phyloP scores from a whole-genome alignment of 2,329 filamentous ascomycete species.

The Cercospora zeina region DNA sequence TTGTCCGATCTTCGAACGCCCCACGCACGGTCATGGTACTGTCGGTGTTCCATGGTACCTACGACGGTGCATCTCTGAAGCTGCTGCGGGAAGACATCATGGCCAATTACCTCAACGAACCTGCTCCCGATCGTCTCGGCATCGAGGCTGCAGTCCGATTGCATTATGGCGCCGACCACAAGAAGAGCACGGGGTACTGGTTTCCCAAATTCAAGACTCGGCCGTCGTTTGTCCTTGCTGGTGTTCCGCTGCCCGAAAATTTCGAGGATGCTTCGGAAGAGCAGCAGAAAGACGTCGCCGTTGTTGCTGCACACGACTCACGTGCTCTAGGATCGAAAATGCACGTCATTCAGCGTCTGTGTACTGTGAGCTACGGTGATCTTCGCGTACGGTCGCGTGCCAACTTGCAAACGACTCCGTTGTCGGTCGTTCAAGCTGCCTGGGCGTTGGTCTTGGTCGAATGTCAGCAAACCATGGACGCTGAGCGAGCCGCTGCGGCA shows the following conservation, averaged over 20 bases:
- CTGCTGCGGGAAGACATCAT: conserved; percentile 20
- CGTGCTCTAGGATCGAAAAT: conserved; percentile 9
- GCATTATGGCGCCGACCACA: conserved; percentile 12
- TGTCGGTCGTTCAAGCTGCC: conserved; percentile 21
- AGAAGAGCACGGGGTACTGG: conserved; percentile 18
- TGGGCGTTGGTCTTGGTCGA: conserved; percentile 12
- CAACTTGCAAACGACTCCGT: conserved; percentile 5
- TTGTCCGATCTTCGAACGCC: conserved; percentile 2
- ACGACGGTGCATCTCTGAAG: conserved; percentile 24
- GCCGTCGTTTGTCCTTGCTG: conserved; percentile 16
- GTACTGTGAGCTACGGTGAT: neutral
- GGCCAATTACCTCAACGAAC: conserved; percentile 4
- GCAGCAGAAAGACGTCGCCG: conserved; percentile 17
- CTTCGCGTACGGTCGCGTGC: neutral
- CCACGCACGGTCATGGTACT: conserved; percentile 9
- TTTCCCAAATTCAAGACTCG: conserved; percentile 6
- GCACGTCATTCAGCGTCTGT: neutral
- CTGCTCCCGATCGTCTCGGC: conserved; percentile 6
- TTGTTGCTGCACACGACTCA: conserved; percentile 7
- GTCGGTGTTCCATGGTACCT: conserved; percentile 24
- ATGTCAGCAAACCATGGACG: neutral
- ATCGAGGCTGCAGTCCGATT: conserved; percentile 13
- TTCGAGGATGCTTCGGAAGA: conserved; percentile 6
- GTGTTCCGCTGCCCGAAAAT: conserved; percentile 1
- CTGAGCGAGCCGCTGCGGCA: neutral